These are phyloP conservation scores for Cucumis melo DNA, from an alignment of 306 rosid species.

Conservation along the genomic window DNA sequence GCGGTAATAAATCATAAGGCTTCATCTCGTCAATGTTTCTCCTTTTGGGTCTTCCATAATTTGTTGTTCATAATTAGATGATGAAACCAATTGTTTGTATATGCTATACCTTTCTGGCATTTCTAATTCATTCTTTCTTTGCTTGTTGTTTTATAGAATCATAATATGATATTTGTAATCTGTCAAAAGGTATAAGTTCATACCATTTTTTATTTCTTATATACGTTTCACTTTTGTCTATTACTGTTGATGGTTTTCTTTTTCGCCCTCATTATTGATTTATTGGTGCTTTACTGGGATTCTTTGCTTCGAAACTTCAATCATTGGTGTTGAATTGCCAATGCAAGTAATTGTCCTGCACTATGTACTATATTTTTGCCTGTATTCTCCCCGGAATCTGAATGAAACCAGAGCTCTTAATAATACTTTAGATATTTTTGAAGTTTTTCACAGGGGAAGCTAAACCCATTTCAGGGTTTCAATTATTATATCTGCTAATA, in stretches of 20 bases:
- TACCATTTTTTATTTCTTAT: background rate
- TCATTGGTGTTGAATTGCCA: background rate
- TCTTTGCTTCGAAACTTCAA: background rate
- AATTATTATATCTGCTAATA: background rate
- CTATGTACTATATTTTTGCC: background rate
- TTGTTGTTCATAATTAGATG: slow-evolving; percentile 15
- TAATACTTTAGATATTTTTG: background rate
- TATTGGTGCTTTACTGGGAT: background rate
- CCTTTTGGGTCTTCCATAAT: slow-evolving; percentile 7
- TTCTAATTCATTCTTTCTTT: background rate
- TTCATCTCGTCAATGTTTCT: background rate
- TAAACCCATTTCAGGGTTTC: background rate
- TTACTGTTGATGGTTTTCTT: background rate
- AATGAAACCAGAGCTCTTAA: background rate
- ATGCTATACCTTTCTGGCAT: slow-evolving; percentile 8
- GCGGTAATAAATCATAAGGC: background rate
- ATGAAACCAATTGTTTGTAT: slow-evolving; percentile 9
- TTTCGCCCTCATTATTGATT: background rate
- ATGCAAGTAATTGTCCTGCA: background rate
- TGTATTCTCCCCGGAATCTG: background rate
- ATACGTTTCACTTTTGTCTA: background rate
- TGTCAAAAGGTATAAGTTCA: background rate
- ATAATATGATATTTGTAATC: background rate
- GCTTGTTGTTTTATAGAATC: background rate
- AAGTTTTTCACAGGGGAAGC: background rate